A percentile compares a stretch with the other conserved stretches of the same genome.
Evolutionary conservation across 2,329 filamentous ascomycete species (phyloP).

Genomic region (Pseudopyrenochaeta lycopersici): DNA sequence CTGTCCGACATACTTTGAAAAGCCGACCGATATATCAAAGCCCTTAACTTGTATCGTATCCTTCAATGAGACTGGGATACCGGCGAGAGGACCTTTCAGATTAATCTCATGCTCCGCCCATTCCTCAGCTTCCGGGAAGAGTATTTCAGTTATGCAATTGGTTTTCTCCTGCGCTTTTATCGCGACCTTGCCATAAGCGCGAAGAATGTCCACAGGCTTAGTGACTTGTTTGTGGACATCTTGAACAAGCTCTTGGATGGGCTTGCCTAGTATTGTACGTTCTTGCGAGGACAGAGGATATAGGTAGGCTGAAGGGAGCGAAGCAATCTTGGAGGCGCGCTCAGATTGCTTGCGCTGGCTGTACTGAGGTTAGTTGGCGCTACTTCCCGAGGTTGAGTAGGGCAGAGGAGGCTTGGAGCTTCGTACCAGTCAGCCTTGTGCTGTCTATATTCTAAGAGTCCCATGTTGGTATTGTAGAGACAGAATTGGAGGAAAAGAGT

Average conservation of each 20-base stretch:
- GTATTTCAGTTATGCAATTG: constrained; percentile 88
- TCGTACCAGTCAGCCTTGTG: constrained; percentile 76
- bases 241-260: constrained; percentile 80
- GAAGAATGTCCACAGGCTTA: constrained; percentile 77
- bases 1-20: constrained; percentile 76
- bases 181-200: constrained; percentile 86
- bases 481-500: neutral
- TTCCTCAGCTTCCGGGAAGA: constrained; percentile 78
- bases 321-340: constrained; percentile 73
- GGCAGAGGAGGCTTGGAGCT: constrained; percentile 15
- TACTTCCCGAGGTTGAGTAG: constrained; percentile 8
- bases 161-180: constrained; percentile 84
- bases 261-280: constrained; percentile 71
- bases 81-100: constrained; percentile 81
- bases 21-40: constrained; percentile 84
- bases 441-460: constrained; percentile 72
- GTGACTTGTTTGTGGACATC: constrained; percentile 76
- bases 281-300: constrained; percentile 71
- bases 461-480: constrained; percentile 51
- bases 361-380: constrained; percentile 22
- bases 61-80: constrained; percentile 87
- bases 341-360: constrained; percentile 84
- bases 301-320: constrained; percentile 72
- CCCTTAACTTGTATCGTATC: constrained; percentile 79
- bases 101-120: constrained; percentile 73